These are phyloP conservation scores for Ogataea nonfermentans DNA, from an alignment of 805 yeast species.

Conservation along the genomic window DNA sequence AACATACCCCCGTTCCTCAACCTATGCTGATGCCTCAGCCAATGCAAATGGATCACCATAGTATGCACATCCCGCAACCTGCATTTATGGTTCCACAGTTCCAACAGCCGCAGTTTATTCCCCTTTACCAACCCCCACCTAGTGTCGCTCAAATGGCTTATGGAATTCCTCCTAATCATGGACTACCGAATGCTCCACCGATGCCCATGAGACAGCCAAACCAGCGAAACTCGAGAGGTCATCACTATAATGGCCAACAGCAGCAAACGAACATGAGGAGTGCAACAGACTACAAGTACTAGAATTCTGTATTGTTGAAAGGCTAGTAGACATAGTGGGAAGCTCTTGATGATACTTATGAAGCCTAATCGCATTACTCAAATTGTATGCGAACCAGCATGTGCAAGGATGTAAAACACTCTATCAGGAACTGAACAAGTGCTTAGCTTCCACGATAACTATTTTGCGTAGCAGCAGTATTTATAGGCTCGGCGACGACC, in stretches of 20 bases:
- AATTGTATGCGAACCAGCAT: neutral
- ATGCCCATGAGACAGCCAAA: constrained; percentile 17
- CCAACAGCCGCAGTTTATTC: constrained; percentile 22
- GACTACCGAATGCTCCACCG: constrained; percentile 11
- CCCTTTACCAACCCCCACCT: constrained; percentile 20
- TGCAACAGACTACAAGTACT: constrained; percentile 10
- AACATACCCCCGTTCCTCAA: constrained; percentile 19
- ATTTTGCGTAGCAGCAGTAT: no score
- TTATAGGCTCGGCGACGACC: no score
- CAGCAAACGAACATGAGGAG: constrained; percentile 12
- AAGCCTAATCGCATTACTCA: no score
- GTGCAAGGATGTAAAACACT: no score
- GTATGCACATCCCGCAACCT: constrained; percentile 17
- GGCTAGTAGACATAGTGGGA: no score
- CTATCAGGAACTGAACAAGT: no score
- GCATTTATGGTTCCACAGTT: constrained; percentile 22
- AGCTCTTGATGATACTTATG: no score
- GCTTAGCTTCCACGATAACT: no score
- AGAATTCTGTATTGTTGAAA: neutral
- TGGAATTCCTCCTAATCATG: constrained; percentile 16
- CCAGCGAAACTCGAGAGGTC: constrained; percentile 15
- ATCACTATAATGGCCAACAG: constrained; percentile 14
- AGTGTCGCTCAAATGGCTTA: constrained; percentile 20
- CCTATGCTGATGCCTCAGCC: constrained; percentile 23
- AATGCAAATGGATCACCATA: constrained; percentile 21